Evolutionary conservation across 768 basidiomycete genomes (phyloP), one percentile per base, ranked within the genome.

Genomic region (Mycena rosella): DNA sequence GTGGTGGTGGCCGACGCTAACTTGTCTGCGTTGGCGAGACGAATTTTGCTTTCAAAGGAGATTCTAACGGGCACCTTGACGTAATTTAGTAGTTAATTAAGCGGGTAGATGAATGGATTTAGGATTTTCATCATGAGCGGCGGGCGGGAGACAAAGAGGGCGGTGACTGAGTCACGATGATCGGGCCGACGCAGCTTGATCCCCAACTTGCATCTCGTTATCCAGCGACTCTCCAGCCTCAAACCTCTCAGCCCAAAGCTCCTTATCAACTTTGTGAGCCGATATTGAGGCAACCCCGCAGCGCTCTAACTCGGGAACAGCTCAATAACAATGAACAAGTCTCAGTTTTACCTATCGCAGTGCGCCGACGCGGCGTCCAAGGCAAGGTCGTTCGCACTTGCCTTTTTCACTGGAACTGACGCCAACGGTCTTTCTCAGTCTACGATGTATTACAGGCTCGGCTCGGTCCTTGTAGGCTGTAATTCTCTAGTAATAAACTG

Each of bases 1-100:
- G 96, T 99, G 40, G 86, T 99, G 54, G 84, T 99, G 52, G 97
- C 95, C 3, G 96, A 98, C 74, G 96, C 98, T 29, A 99, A 99
- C 78, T 78, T 98, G 74, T 87, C 89, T n/a, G 84, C 91, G 29
- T 81, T 99, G 66, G 90, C 95, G 2, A 91, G 91, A 73, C 85
- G 95, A 74, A 94, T 99, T 72, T 78, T 96, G 69, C 86, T 91
- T 26, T 92, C 93, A 20, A 93, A 88, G 73, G 85, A 89, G 73
- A 82, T 92, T 55, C 77, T 87, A 71, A 75, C 76, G 11, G 22
- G 36, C 13, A 15, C 60, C n/a, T 29, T 56, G 11, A 44, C 22
- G 1, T 36, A 45, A 20, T 54, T 17, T 26, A 40, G 52, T 54
- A 63, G 1, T 34, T 5, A 27, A 30, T 44, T 5, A 36, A 52